Evolutionary conservation across 108 stramenopile genomes (phyloP), one percentile per base, ranked within the genome.

Genomic region (Cyclotella sp.): DNA sequence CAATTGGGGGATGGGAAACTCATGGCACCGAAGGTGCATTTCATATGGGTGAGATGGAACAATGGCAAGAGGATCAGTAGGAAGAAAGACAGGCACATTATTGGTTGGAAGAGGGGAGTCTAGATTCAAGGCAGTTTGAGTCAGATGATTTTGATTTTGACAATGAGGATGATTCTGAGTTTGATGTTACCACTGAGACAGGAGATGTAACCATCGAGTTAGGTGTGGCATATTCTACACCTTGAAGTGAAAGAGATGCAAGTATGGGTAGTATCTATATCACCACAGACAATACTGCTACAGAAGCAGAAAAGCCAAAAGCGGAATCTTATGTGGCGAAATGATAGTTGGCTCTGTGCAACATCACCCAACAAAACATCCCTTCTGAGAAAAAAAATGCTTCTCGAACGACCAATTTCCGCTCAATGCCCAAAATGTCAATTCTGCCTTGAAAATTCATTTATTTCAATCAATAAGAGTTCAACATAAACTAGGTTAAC

Each of bases 61-160:
- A 34, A 40, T 59, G 73, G 27, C 74, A 68, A 55, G 81, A 82
- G 39, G 30, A 70, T 30, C 70, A 82, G 21, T 82, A 74, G 81
- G 81, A 82, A 49, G 70, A 70, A 11, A 74, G 81, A 26, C 75
- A 82, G 53, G 81, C 81, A 51, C 73, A n/a, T n/a, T n/a, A 45
- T 57, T 75, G 73, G 81, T 54, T 82, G 43, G 74, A 75, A 42
- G 60, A 64, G 26, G 42, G 51, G 30, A 46, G 10, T 39, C 15
- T 34, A 22, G 9, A 55, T 44, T 44, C 24, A 2, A n/a, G 29
- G 22, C 39, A 24, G 54, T 19, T 9, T 63, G 63, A 28, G 15
- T 43, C 16, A 8, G 51, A 63, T 55, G 62, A 52, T 26, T 24
- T 5, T 15, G 27, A 68, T 22, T 58, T 39, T 3, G 62, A 70